Evolutionary conservation across 345 rosid species (phyloP).

Genomic region (Cardamine chenopodiifolia): DNA sequence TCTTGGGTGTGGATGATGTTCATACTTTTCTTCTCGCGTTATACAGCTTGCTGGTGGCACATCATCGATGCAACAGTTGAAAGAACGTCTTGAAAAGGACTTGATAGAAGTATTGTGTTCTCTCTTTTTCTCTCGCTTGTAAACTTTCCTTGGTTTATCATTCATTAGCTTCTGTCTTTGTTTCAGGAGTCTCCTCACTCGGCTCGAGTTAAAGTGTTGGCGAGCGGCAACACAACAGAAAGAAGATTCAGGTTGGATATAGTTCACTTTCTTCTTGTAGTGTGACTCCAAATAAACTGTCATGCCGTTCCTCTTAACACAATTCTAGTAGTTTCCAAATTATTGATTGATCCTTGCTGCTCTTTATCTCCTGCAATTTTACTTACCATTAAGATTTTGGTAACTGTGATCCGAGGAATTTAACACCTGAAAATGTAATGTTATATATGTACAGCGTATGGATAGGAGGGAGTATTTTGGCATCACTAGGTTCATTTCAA

Average conservation of each 20-base stretch:
- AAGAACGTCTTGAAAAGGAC: slow-evolving; percentile 98
- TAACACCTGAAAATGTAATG: neutral
- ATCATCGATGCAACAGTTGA: slow-evolving; percentile 97
- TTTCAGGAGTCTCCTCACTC: slow-evolving; percentile 97
- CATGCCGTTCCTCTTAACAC: neutral
- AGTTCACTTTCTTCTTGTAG: slow-evolving; percentile 16
- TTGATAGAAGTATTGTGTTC: slow-evolving; percentile 70
- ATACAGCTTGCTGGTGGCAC: slow-evolving; percentile 98
- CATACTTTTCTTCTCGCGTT: slow-evolving; percentile 13
- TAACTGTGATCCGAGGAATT: neutral
- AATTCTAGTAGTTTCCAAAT: neutral
- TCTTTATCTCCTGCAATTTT: neutral
- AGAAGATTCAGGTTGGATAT: slow-evolving; percentile 85
- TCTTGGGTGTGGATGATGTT: slow-evolving; percentile 17
- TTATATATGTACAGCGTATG: slow-evolving; percentile 70
- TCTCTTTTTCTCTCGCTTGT: slow-evolving; percentile 6
- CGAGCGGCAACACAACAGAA: slow-evolving; percentile 85
- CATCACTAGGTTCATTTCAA: slow-evolving; percentile 99
- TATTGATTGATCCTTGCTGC: neutral
- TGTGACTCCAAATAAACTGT: neutral
- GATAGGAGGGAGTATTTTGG: slow-evolving; percentile 99
- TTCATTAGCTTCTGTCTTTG: slow-evolving; percentile 19
- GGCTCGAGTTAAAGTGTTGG: slow-evolving; percentile 94
- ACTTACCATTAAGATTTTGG: neutral
- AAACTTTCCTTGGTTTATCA: neutral